Base-by-base conservation (phyloP, 2,329 filamentous ascomycete genomes). In the Fusarium vanettenii region DNA sequence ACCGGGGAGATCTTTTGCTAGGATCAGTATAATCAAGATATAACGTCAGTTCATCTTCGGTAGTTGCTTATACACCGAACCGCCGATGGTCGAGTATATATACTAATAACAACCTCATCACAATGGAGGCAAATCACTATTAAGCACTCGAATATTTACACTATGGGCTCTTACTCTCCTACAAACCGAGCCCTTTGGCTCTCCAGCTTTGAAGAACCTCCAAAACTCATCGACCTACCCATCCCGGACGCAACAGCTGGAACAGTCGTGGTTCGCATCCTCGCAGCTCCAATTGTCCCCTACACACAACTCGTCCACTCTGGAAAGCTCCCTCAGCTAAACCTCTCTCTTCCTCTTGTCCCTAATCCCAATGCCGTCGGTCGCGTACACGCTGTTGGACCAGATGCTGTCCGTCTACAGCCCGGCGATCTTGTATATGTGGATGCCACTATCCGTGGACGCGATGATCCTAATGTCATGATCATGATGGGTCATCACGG, bases 401-500 rank as follows among this genome's bases (percentile, higher is more conserved):
- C 56, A 5, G 56, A 59, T n/a, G 56, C 56, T 14, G 56, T 59
- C 0, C 56, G 31, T 4, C 18, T 59, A 5, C 41, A 14, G 16
- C 56, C 56, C 10, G 56, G 56, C 4, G 63, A 69, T 4, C 31
- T 69, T 2, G 67, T 69, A 4, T 66, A 65, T 11, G 62, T 60
- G 16, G 62, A 69, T 27, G 43, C 52, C 5, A 66, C 66, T 1
- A 33, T 69, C n/a, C 56, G 62, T 13, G 56, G 35, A 4, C 63
- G 67, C 4, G 62, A 69, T 29, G 67, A 69, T n/a, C 37, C 62
- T 16, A 39, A 18, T 14, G 63, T 66, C n/a, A 18, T 66, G 22
- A 69, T 69, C 63, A 60, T 69, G 56, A 43, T 57, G 22, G 63
- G 63, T 3, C 62, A 66, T 22, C 67, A 61, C 14, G 63, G 67